Percentiles rank a stretch among this genome's conserved stretches.
These are phyloP conservation scores for Calophaca sinica DNA, from an alignment of 306 rosid genomes.

Conservation along the genomic window DNA sequence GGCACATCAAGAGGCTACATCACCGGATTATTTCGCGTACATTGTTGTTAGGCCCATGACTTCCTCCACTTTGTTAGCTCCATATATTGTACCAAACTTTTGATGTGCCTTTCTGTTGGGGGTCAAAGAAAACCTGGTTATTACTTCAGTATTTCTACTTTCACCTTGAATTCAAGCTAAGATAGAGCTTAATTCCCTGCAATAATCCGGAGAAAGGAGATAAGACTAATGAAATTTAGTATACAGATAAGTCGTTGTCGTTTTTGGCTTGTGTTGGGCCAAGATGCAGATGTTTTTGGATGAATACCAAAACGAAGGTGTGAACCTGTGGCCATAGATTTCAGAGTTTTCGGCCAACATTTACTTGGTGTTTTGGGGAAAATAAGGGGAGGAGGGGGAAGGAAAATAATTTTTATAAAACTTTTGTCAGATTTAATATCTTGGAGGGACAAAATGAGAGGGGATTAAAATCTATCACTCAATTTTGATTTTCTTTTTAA, in stretches of 20 bases:
- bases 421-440: no score
- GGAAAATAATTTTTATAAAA: no score
- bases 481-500: no score
- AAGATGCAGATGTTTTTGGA: neutral
- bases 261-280: neutral
- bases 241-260: neutral
- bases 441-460: no score
- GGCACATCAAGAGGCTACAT: neutral
- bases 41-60: constrained; percentile 10
- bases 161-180: no score
- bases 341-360: constrained; percentile 17
- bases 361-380: no score
- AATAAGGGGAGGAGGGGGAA: no score
- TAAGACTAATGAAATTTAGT: neutral
- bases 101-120: constrained; percentile 11
- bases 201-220: neutral
- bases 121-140: neutral
- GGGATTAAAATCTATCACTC: no score
- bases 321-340: constrained; percentile 3
- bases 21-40: neutral
- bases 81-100: neutral
- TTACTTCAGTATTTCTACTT: neutral
- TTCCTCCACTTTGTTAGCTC: neutral
- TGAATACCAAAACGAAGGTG: neutral
- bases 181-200: neutral